These are phyloP conservation scores for Populus euphratica DNA, from an alignment of 345 rosid species.

Conservation along the genomic window DNA sequence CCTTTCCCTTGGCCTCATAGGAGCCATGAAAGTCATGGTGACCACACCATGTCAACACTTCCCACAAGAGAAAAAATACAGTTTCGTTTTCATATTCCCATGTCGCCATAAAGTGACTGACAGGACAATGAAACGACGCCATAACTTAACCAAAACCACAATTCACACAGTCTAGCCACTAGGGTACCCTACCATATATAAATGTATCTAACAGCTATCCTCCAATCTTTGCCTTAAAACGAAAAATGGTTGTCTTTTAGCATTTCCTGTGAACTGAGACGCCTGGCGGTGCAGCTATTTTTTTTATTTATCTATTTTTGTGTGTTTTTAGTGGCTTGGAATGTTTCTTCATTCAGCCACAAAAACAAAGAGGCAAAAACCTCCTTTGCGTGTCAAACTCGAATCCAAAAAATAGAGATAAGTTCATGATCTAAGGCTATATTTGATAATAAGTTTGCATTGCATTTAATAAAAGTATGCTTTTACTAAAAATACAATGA, in stretches of 20 bases:
- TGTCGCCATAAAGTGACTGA: slow-evolving; percentile 23
- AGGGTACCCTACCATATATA: slow-evolving; percentile 21
- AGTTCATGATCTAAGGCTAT: too few relatives aligned
- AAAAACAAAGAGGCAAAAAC: too few relatives aligned
- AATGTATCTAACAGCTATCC: slow-evolving; percentile 20
- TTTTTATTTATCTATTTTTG: neutral
- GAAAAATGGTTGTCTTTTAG: slow-evolving; percentile 5
- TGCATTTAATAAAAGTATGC: too few relatives aligned
- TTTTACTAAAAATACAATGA: too few relatives aligned
- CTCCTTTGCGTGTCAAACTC: too few relatives aligned
- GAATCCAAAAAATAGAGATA: too few relatives aligned
- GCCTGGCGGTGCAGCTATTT: slow-evolving; percentile 5
- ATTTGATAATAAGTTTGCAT: too few relatives aligned
- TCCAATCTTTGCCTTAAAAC: neutral
- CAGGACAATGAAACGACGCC: slow-evolving; percentile 22
- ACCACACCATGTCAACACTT: too few relatives aligned
- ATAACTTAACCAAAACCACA: slow-evolving; percentile 31
- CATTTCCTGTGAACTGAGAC: neutral
- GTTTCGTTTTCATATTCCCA: slow-evolving; percentile 4
- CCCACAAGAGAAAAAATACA: neutral
- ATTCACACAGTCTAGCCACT: neutral
- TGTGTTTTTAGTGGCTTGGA: slow-evolving; percentile 7
- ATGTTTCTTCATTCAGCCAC: neutral
- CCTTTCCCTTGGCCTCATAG: too few relatives aligned
- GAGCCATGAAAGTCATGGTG: too few relatives aligned